phyloP scores from a whole-genome alignment of 75 land plant species.

The Pinus albicaulis region DNA sequence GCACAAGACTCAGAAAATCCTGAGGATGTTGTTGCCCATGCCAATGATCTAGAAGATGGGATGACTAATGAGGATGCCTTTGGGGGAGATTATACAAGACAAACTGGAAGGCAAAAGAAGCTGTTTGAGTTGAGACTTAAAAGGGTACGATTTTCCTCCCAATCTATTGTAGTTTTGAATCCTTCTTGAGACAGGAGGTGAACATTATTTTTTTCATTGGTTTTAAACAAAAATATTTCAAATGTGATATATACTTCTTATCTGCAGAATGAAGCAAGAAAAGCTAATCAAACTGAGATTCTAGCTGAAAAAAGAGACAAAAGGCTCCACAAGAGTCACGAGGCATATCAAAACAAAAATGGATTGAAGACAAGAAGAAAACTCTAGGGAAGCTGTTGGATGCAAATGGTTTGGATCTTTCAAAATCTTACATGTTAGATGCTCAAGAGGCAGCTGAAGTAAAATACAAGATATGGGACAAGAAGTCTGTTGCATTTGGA shows the following conservation, averaged over 20 bases:
- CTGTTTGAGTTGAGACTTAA: constrained; percentile 79
- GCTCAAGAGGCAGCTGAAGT: constrained; percentile 89
- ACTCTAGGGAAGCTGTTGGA: constrained; percentile 87
- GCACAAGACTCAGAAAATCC: neutral
- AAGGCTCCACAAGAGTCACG: constrained; percentile 83
- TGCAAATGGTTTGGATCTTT: constrained; percentile 84
- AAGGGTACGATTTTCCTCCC: constrained; percentile 48
- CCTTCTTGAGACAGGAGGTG: neutral
- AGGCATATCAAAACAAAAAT: constrained; percentile 91
- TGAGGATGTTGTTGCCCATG: constrained; percentile 12
- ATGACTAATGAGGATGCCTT: constrained; percentile 18
- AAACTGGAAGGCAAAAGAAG: constrained; percentile 75
- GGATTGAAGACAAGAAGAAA: constrained; percentile 97
- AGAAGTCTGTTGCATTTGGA: constrained; percentile 94
- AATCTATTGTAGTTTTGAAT: neutral
- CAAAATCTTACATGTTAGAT: constrained; percentile 93
- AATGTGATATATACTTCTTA: neutral
- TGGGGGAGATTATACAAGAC: constrained; percentile 29
- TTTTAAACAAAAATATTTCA: neutral
- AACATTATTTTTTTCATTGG: neutral
- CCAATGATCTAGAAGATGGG: constrained; percentile 13
- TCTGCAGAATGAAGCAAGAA: constrained; percentile 87
- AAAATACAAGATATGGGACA: constrained; percentile 99
- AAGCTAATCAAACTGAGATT: constrained; percentile 86
- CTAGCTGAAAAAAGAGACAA: constrained; percentile 81